These are phyloP conservation scores for Pythium phragmitis DNA, from an alignment of 352 stramenopile species.

Conservation along the genomic window DNA sequence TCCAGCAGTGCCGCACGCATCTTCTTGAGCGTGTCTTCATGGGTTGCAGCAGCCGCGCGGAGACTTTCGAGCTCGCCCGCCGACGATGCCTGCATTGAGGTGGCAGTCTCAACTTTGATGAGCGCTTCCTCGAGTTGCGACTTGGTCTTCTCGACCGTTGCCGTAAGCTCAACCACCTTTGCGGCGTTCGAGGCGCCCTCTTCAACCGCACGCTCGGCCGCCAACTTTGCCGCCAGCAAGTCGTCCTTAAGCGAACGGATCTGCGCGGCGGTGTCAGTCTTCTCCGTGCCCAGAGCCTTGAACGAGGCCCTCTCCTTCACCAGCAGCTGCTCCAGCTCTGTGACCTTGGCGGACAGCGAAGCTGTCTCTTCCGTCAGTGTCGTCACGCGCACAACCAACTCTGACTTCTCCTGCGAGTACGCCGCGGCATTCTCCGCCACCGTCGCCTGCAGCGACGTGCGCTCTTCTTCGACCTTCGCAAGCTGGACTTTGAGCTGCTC, in stretches of 20 bases:
- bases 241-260: slow-evolving; percentile 55
- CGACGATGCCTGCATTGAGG: slow-evolving; percentile 29
- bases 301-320: slow-evolving; percentile 31
- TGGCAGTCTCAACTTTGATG: slow-evolving; percentile 36
- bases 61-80: slow-evolving; percentile 45
- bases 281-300: slow-evolving; percentile 35
- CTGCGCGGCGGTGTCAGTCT: slow-evolving; percentile 34
- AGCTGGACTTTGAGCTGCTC: slow-evolving; percentile 22
- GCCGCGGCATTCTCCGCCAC: slow-evolving; percentile 32
- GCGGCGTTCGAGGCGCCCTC: slow-evolving; percentile 28
- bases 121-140: slow-evolving; percentile 34
- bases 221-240: slow-evolving; percentile 41
- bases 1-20: slow-evolving; percentile 61
- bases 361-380: slow-evolving; percentile 33
- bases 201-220: slow-evolving; percentile 37
- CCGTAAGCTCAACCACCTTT: slow-evolving; percentile 38
- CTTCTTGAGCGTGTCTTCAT: slow-evolving; percentile 76
- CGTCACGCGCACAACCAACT: slow-evolving; percentile 19
- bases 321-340: slow-evolving; percentile 20
- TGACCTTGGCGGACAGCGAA: slow-evolving; percentile 21
- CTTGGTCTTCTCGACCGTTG: slow-evolving; percentile 37
- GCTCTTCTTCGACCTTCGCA: slow-evolving; percentile 19
- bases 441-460: slow-evolving; percentile 21
- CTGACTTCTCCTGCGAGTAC: slow-evolving; percentile 25
- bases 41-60: slow-evolving; percentile 35